Base-by-base conservation (phyloP, 495 filamentous ascomycete genomes). In the Aspergillus indologenus region DNA sequence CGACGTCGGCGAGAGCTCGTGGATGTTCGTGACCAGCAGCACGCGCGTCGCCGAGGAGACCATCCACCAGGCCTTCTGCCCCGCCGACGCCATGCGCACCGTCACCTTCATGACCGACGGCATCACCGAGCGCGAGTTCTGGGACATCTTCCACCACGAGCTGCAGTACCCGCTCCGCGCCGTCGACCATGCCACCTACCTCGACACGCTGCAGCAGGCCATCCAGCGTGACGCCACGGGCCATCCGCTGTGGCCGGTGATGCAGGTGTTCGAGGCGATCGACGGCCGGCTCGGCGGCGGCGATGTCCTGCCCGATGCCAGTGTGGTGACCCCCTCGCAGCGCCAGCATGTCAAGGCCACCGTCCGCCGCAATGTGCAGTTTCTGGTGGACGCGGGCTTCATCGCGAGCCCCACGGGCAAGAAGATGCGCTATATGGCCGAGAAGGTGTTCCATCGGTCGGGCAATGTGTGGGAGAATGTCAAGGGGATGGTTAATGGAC, bases 231-330 rank as follows among this genome's bases (percentile, higher is more conserved):
- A 55, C n/a, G 52, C 57, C 3, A 59, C 64, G 21, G 52, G 52
- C 19, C 69, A 71, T 43, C 68, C 56, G 18, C 58, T 74, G 12
- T 74, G 69, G 69, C 71, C 69, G 1, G 62, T 74, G 2, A 34
- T 66, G 26, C 56, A 70, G 24, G 61, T 59, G 3, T 50, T 73
- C 19, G 67, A 71, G 51, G 61, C 60, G 22, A 54, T 60, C 0
- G 22, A 61, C 23, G 70, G 67, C 15, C 61, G 59, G 23, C 56
- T 71, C 19, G 61, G 66, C 18, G 61, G 66, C 15, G 58, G 59
- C 12, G 61, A 67, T 17, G 42, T 57, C 19, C 15, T 56, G 53
- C 48, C 43, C 15, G 45, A 64, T 51, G 47, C 49, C 9, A 57
- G 45, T 22, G 58, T 61, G 3, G 57, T 68, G 14, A 47, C 53